Evolutionary conservation across 2,329 filamentous ascomycete species (phyloP).

Genomic region (Cryphonectria japonica): DNA sequence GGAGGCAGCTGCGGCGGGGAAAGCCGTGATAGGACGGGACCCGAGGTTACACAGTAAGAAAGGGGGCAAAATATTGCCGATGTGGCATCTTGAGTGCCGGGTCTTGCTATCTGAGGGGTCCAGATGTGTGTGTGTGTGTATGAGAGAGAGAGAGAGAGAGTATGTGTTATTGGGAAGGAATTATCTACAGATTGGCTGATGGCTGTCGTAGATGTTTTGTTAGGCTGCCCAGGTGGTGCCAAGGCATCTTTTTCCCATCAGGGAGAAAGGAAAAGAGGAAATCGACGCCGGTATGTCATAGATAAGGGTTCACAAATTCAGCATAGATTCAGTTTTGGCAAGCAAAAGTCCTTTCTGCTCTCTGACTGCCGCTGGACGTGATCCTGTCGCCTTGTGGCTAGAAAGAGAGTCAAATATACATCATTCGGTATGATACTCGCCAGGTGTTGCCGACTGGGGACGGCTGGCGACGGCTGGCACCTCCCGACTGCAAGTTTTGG

Average conservation of each 20-base stretch:
- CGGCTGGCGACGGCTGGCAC: not conserved
- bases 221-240: not conserved
- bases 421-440: too few species aligned
- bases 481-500: not conserved
- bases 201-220: not conserved
- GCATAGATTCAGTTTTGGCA: too few species aligned
- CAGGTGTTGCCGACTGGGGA: constrained; percentile 12
- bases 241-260: not conserved
- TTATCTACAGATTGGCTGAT: not conserved
- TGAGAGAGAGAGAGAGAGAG: too few species aligned
- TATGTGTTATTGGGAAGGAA: not conserved
- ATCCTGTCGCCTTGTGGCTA: not conserved
- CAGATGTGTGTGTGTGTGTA: too few species aligned
- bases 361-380: not conserved
- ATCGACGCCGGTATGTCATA: too few species aligned
- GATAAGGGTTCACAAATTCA: too few species aligned
- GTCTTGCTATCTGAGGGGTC: not conserved
- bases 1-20: not conserved
- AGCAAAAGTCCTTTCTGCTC: too few species aligned
- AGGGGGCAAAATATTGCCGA: not conserved
- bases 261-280: not conserved
- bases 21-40: not conserved
- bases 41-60: not conserved
- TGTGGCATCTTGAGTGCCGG: not conserved
- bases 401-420: too few species aligned